A percentile compares a stretch with the other conserved stretches of the same genome.
These are phyloP conservation scores for Dryas drummondii DNA, from an alignment of 306 rosid genomes.

Conservation along the genomic window DNA sequence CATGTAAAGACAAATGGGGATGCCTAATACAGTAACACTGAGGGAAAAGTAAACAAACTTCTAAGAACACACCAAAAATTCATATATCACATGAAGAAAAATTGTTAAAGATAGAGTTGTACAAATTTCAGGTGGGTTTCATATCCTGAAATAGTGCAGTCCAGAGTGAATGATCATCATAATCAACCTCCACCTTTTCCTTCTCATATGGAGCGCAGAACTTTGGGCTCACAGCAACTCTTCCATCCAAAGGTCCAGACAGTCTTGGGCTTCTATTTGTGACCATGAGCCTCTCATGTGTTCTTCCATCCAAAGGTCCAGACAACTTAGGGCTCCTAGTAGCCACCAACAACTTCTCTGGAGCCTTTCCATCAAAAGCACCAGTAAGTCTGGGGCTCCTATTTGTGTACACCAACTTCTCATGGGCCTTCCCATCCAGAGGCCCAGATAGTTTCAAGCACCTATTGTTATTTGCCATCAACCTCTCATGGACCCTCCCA, in stretches of 20 bases:
- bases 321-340: constrained; percentile 52
- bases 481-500: constrained; percentile 26
- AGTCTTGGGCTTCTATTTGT: constrained; percentile 30
- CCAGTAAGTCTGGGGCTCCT: constrained; percentile 45
- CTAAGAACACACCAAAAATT: background rate
- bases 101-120: too few relatives aligned
- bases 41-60: background rate
- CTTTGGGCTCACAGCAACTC: constrained; percentile 43
- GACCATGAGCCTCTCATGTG: constrained; percentile 26
- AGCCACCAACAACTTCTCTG: constrained; percentile 26
- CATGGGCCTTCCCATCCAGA: constrained; percentile 59
- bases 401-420: constrained; percentile 39
- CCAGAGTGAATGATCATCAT: constrained; percentile 73
- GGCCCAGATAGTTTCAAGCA: constrained; percentile 73
- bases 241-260: constrained; percentile 41
- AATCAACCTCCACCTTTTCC: constrained; percentile 44
- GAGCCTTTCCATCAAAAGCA: constrained; percentile 33
- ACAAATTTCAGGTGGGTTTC: constrained; percentile 60
- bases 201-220: constrained; percentile 37
- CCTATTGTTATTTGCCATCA: constrained; percentile 5
- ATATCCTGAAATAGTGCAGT: constrained; percentile 77
- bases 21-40: background rate
- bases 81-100: background rate
- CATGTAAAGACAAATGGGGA: background rate
- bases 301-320: constrained; percentile 43